A percentile compares a stretch with the other conserved stretches of the same genome.
Evolutionary conservation across 2,329 filamentous ascomycete genomes (phyloP).

Genomic region (Akanthomyces muscarius): DNA sequence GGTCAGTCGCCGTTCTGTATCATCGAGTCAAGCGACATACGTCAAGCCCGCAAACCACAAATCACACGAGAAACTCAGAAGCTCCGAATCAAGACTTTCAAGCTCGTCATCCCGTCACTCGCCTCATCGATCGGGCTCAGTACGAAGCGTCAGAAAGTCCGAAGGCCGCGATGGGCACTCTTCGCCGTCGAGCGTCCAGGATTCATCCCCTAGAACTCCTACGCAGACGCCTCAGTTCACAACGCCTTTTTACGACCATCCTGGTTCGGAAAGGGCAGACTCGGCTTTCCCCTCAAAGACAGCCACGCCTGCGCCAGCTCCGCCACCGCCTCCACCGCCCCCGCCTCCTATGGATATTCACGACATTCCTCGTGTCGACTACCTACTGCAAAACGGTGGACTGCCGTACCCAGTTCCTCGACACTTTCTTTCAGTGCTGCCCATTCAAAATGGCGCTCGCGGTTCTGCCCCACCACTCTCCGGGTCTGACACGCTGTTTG

Average conservation of each 20-base stretch:
- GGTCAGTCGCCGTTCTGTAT: conserved; percentile 50
- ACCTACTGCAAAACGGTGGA: conserved; percentile 85
- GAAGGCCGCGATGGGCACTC: conserved; percentile 41
- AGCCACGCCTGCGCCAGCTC: conserved; percentile 35
- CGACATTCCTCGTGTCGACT: conserved; percentile 81
- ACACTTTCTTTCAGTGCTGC: conserved; percentile 64
- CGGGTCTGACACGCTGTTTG: conserved; percentile 71
- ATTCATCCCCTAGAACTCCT: conserved; percentile 60
- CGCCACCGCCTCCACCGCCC: conserved; percentile 47
- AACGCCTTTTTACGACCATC: conserved; percentile 40
- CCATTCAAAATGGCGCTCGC: conserved; percentile 51
- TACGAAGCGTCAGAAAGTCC: conserved; percentile 33
- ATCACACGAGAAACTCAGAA: conserved; percentile 34
- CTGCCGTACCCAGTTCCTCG: conserved; percentile 68
- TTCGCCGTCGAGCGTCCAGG: conserved; percentile 44
- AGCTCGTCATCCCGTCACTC: conserved; percentile 34
- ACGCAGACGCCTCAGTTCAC: conserved; percentile 52
- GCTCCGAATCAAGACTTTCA: conserved; percentile 31
- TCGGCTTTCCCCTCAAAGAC: conserved; percentile 33
- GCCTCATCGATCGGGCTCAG: conserved; percentile 36
- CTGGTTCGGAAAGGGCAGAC: conserved; percentile 34
- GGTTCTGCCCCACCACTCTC: conserved; percentile 61
- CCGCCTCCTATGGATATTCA: conserved; percentile 68
- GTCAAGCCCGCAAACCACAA: conserved; percentile 37
- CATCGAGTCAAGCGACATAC: conserved; percentile 56